Evolutionary conservation across 2,329 filamentous ascomycete species (phyloP).

Genomic region (Ophiostoma himal-ulmi): DNA sequence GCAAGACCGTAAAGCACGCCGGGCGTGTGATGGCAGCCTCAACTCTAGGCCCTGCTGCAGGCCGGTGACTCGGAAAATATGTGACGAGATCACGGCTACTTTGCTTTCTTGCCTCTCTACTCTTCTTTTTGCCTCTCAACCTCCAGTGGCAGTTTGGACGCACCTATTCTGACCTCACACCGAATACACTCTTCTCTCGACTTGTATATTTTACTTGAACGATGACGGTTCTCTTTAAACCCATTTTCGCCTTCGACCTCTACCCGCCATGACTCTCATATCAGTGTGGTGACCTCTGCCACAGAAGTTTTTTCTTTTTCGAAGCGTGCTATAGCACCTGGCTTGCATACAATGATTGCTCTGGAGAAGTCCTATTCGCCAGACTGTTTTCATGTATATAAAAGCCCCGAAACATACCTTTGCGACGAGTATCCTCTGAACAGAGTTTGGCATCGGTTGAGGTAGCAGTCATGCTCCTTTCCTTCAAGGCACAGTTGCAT

Average conservation of each 20-base stretch:
- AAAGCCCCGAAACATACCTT: neutral
- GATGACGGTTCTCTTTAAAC: neutral
- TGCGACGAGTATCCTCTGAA: neutral
- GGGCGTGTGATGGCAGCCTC: conserved; percentile 40
- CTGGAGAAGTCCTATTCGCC: neutral
- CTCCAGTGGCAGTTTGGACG: neutral
- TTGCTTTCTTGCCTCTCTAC: neutral
- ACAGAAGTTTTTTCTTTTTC: neutral
- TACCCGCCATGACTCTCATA: neutral
- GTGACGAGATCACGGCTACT: neutral
- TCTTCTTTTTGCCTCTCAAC: neutral
- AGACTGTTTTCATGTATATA: neutral
- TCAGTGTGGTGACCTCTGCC: neutral
- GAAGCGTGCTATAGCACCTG: neutral
- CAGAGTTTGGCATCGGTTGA: neutral
- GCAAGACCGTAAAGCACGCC: conserved; percentile 55
- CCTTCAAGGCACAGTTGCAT: neutral
- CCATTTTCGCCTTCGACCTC: neutral
- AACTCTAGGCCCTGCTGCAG: neutral
- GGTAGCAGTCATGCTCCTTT: neutral
- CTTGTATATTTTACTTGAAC: neutral
- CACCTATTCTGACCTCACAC: neutral
- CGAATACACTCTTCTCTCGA: neutral
- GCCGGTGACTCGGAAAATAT: neutral
- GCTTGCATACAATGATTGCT: neutral